These are phyloP conservation scores for Macadamia tetraphylla DNA, from an alignment of 164 flowering plant species.

Conservation along the genomic window DNA sequence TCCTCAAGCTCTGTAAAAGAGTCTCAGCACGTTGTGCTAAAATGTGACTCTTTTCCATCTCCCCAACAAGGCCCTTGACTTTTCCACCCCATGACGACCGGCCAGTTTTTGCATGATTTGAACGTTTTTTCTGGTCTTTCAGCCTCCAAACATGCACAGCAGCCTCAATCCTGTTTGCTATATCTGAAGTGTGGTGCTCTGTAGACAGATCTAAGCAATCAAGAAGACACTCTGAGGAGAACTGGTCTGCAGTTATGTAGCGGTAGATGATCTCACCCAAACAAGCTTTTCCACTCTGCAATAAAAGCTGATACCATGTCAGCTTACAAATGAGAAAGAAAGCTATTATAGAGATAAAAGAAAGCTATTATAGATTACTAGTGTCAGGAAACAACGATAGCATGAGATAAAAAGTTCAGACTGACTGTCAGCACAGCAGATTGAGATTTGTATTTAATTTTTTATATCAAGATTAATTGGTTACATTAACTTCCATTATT, in stretches of 20 bases:
- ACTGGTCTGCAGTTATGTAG: slow-evolving; percentile 51
- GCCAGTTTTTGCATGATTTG: slow-evolving; percentile 14
- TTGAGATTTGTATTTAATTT: neutral
- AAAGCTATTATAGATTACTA: too few species aligned
- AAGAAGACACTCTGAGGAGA: slow-evolving; percentile 50
- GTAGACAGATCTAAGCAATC: slow-evolving; percentile 49
- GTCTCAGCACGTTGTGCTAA: slow-evolving; percentile 50
- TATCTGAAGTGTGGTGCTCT: slow-evolving; percentile 41
- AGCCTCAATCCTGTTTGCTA: slow-evolving; percentile 55
- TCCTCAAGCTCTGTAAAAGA: slow-evolving; percentile 36
- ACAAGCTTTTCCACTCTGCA: slow-evolving; percentile 67
- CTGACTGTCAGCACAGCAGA: neutral
- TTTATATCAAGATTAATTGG: neutral
- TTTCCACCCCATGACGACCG: slow-evolving; percentile 42
- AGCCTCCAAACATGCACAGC: slow-evolving; percentile 47
- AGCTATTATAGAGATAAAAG: neutral
- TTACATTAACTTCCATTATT: neutral
- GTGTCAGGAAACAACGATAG: too few species aligned
- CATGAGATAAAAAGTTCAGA: too few species aligned
- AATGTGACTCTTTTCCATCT: slow-evolving; percentile 28
- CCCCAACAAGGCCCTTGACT: slow-evolving; percentile 38
- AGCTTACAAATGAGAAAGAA: neutral
- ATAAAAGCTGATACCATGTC: neutral
- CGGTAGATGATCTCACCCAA: slow-evolving; percentile 65
- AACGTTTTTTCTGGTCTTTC: slow-evolving; percentile 26